Conservation (phyloP, 371 early-diverging fungal genomes). For the Mortierella sp. region DNA sequence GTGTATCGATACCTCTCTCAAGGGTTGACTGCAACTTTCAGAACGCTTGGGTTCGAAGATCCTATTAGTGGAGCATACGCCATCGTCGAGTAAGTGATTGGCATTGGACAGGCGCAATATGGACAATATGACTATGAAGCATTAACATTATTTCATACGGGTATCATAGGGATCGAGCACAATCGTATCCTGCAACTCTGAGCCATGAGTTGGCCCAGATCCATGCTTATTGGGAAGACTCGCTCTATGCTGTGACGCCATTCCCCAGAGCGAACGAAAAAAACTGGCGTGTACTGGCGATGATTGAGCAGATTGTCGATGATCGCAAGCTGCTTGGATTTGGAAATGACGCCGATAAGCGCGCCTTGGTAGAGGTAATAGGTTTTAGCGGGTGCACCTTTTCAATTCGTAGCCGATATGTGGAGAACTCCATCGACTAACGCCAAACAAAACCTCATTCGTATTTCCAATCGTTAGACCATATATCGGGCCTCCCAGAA, state of each 20-base stretch:
- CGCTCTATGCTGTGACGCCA: constrained; percentile 61
- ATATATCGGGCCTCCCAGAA: constrained; percentile 73
- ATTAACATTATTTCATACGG: too few species aligned
- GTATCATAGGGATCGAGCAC: constrained; percentile 13
- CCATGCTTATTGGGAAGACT: constrained; percentile 72
- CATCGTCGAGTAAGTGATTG: constrained; percentile 41
- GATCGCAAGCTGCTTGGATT: constrained; percentile 69
- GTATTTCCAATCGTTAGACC: too few species aligned
- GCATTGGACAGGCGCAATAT: too few species aligned
- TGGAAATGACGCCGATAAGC: constrained; percentile 57
- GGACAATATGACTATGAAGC: background rate
- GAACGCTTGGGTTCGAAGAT: constrained; percentile 56
- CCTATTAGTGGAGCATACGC: constrained; percentile 54
- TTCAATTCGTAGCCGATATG: background rate
- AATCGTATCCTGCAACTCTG: constrained; percentile 48
- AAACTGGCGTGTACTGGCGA: constrained; percentile 67
- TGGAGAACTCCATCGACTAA: background rate
- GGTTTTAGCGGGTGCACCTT: background rate
- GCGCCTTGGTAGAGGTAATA: constrained; percentile 42
- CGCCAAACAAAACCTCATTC: too few species aligned
- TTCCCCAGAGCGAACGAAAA: constrained; percentile 77
- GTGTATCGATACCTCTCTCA: constrained; percentile 58
- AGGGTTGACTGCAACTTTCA: constrained; percentile 56
- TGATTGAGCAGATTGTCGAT: constrained; percentile 70
- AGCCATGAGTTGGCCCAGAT: constrained; percentile 64